Percentiles rank a stretch among this genome's conserved stretches.
Conservation (phyloP, 1,284 basidiomycete genomes). For the Fomitiporia mediterranea region DNA sequence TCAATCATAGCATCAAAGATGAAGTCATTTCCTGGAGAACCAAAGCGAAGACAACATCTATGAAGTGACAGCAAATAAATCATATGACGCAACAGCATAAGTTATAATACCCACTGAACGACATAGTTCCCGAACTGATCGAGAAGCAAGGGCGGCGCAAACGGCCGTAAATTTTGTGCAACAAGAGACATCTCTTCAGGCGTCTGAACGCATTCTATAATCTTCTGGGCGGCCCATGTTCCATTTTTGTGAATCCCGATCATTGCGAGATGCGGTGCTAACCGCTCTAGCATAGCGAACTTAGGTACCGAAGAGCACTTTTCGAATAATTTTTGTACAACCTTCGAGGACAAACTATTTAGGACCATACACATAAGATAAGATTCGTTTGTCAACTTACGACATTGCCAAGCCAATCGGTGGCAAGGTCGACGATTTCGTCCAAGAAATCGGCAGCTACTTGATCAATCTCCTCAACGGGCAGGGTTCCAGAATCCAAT, state of each 20-base stretch:
- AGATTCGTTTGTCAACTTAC: constrained; percentile 44
- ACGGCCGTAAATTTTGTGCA: constrained; percentile 83
- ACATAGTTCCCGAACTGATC: constrained; percentile 99
- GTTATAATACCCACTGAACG: constrained; percentile 77
- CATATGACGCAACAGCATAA: too few species aligned
- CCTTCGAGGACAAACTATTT: constrained; percentile 36
- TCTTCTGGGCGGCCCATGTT: constrained; percentile 99
- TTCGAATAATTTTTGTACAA: constrained; percentile 97
- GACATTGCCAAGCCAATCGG: constrained; percentile 98
- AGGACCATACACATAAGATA: neutral
- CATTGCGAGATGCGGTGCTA: constrained; percentile 92
- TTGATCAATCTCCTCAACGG: constrained; percentile 85
- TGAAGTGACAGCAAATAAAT: constrained; percentile 1
- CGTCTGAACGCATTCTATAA: constrained; percentile 92
- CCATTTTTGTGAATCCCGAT: constrained; percentile 99
- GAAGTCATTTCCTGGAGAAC: constrained; percentile 85
- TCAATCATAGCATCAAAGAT: constrained; percentile 98
- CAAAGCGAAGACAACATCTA: constrained; percentile 90
- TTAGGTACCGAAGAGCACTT: constrained; percentile 76
- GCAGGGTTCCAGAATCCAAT: constrained; percentile 78
- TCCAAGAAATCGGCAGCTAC: constrained; percentile 89
- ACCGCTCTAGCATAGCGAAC: constrained; percentile 88
- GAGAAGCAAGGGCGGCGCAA: constrained; percentile 88
- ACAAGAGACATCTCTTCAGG: constrained; percentile 86
- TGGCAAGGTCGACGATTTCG: constrained; percentile 91